Base-by-base conservation (phyloP, 192 early-diverging fungal species). In the Haplosporangium gracile region DNA sequence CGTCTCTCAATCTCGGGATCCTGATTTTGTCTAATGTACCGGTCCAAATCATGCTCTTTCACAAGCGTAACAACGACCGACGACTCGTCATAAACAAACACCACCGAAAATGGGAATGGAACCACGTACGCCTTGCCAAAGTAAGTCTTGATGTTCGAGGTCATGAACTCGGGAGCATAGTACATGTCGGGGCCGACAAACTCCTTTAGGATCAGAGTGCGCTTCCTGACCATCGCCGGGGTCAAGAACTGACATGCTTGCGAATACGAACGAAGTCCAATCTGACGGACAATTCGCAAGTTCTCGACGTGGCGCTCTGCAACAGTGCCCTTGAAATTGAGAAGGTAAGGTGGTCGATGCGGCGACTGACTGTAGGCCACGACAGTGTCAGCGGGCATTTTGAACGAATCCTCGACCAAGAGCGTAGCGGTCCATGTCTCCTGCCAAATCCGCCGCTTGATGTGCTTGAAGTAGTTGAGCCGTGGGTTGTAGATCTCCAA, bases 281-380 rank as follows among this genome's bases (percentile, higher is more conserved):
- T 91, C 32, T 85, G 83, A n/a, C 90, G 85, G 39, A 93, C 90
- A 42, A 94, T 88, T 34, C 91, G 83, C 75, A 93, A 70, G 73
- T 94, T 94, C 88, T 94, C 94, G 15, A 94, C 88, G 73, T 94
- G 94, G 6, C 94, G 89, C 82, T 94, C 94, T 9, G 92, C 92
- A 13, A 93, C 92, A 75, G 90, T 90, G 0, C 93, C 94, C 39
- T 88, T 87, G 72, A 93, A 94, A 70, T 94, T 91, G 83, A 92
- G 88, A 76, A 94, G 88, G 72, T 93, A 94, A 5, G 94, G 94
- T 34, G 93, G 93, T n/a, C 92, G 91, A 79, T 86, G 87, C 3
- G 76, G 85, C 1, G 90, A 89, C 38, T 88, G 82, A 38, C 88
- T 89, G 86, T 92, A 94, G 32, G 87, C 88, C 26, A 94, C 77